Conservation (phyloP, 768 basidiomycete genomes). For the Lactifluus subvellereus region DNA sequence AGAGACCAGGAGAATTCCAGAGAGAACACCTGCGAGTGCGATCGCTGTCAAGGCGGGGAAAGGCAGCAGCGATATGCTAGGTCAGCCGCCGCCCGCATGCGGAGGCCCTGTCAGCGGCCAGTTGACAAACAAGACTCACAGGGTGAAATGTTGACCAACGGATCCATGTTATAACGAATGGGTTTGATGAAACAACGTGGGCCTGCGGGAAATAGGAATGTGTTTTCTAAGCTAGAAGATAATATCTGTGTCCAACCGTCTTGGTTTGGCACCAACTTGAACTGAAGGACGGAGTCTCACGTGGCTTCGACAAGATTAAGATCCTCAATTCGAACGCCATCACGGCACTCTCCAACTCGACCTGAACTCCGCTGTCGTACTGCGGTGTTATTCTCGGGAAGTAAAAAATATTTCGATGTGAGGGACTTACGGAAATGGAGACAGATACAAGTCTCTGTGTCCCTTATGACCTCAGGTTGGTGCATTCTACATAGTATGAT, state of each 20-base stretch:
- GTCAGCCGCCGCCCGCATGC: not conserved
- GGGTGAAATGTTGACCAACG: not conserved
- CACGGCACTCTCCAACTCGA: too few relatives aligned
- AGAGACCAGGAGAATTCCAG: conserved; percentile 3
- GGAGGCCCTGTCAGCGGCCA: not conserved
- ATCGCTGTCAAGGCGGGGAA: not conserved
- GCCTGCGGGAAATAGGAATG: not conserved
- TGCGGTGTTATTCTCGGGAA: too few relatives aligned
- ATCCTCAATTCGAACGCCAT: too few relatives aligned
- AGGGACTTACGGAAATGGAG: too few relatives aligned
- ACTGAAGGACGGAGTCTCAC: too few relatives aligned
- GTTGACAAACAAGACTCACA: conserved; percentile 8
- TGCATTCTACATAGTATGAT: too few relatives aligned
- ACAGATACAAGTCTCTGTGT: too few relatives aligned
- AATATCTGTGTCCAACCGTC: not conserved
- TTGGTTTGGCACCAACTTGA: too few relatives aligned
- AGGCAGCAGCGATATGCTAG: not conserved
- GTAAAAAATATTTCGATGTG: too few relatives aligned
- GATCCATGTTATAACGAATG: conserved; percentile 10
- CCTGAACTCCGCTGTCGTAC: too few relatives aligned
- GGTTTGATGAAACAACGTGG: not conserved
- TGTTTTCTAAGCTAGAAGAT: not conserved
- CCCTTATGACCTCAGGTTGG: too few relatives aligned
- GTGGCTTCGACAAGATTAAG: too few relatives aligned
- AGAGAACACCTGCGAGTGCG: conserved; percentile 5